phyloP scores from a whole-genome alignment of 2,329 filamentous ascomycete species.

The Colletotrichum sp. region DNA sequence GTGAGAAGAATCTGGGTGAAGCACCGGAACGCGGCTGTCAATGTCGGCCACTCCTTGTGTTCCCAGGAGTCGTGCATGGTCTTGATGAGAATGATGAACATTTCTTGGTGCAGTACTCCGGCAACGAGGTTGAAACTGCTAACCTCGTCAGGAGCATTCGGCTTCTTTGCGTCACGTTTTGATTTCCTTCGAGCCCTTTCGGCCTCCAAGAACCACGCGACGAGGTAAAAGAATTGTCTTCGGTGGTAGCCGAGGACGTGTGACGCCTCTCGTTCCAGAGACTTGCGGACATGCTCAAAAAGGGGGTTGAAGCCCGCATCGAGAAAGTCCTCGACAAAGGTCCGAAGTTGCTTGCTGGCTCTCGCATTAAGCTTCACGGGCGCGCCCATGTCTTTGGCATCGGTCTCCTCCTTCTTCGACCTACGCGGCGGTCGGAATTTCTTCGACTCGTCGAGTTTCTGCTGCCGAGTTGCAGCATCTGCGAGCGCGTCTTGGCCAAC shows the following conservation, averaged over 20 bases:
- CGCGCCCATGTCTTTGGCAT: slow-evolving; percentile 78
- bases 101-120: slow-evolving; percentile 90
- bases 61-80: slow-evolving; percentile 81
- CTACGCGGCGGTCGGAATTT: slow-evolving; percentile 84
- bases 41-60: slow-evolving; percentile 84
- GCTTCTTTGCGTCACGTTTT: slow-evolving; percentile 58
- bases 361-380: slow-evolving; percentile 71
- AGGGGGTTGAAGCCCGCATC: slow-evolving; percentile 95
- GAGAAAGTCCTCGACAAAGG: slow-evolving; percentile 90
- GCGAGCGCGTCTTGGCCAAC: slow-evolving; percentile 87
- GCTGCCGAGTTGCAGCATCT: slow-evolving; percentile 73
- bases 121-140: slow-evolving; percentile 88
- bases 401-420: slow-evolving; percentile 64
- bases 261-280: slow-evolving; percentile 87
- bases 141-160: slow-evolving; percentile 52
- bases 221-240: slow-evolving; percentile 89
- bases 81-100: slow-evolving; percentile 86
- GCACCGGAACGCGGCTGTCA: slow-evolving; percentile 89
- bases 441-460: slow-evolving; percentile 91
- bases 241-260: slow-evolving; percentile 79
- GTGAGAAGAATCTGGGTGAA: slow-evolving; percentile 94
- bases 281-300: slow-evolving; percentile 84
- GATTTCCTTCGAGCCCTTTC: slow-evolving; percentile 74
- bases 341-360: slow-evolving; percentile 78
- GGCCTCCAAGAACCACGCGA: slow-evolving; percentile 91